A percentile compares a stretch with the other conserved stretches of the same genome.
Conservation (phyloP, 2,329 filamentous ascomycete genomes). For the Pseudomassariella vexata region DNA sequence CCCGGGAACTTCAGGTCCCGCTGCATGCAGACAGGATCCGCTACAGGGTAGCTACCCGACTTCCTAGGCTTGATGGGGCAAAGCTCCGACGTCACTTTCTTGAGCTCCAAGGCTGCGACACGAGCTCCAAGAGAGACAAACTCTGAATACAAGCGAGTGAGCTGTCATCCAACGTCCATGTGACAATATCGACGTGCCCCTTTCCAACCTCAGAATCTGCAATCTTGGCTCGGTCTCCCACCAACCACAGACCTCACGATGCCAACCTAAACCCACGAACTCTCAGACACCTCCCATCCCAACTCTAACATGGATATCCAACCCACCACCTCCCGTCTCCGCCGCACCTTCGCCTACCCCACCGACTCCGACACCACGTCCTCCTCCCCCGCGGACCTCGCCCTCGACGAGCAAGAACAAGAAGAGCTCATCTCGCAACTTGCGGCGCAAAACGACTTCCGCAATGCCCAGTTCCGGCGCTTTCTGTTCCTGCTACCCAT, state of each 20-base stretch:
- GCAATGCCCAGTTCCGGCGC: constrained; percentile 52
- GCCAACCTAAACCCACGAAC: background rate
- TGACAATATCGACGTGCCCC: too few species aligned
- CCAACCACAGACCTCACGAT: background rate
- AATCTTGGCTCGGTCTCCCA: too few species aligned
- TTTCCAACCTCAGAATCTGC: too few species aligned
- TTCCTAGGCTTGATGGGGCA: too few species aligned
- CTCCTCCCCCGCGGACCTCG: constrained; percentile 33
- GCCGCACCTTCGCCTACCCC: constrained; percentile 74
- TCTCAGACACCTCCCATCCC: background rate
- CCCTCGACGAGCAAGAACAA: constrained; percentile 49
- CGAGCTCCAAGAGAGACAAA: too few species aligned
- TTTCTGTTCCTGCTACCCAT: constrained; percentile 57
- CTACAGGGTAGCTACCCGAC: too few species aligned
- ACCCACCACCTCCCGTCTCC: constrained; percentile 51
- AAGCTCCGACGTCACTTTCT: too few species aligned
- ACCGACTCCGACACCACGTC: constrained; percentile 39
- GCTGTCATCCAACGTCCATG: too few species aligned
- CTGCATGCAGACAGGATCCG: too few species aligned
- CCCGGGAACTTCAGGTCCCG: too few species aligned
- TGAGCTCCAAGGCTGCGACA: too few species aligned
- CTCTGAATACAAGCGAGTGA: too few species aligned
- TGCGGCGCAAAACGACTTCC: constrained; percentile 45
- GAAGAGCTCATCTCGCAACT: constrained; percentile 56
- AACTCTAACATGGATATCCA: constrained; percentile 16